Evolutionary conservation across 345 rosid species (phyloP).

Genomic region (Syzygium grande): DNA sequence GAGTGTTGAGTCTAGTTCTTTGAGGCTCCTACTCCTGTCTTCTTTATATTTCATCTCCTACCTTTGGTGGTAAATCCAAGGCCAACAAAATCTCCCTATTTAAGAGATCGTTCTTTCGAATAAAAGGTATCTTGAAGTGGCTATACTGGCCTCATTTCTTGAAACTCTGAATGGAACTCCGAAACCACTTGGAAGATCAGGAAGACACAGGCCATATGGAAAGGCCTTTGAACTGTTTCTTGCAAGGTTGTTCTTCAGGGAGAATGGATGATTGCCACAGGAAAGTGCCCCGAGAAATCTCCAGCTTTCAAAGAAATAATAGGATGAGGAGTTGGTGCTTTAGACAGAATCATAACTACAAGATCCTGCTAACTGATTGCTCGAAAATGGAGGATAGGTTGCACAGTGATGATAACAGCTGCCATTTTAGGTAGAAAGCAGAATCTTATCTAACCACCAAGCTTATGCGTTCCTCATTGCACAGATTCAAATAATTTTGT

Average conservation of each 20-base stretch:
- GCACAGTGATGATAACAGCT: not conserved
- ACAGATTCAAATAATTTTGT: not conserved
- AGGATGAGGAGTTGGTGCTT: not conserved
- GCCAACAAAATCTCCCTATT: not conserved
- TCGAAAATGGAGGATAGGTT: not conserved
- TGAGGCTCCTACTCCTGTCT: not conserved
- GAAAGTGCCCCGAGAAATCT: not conserved
- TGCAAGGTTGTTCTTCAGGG: not conserved
- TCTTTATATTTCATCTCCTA: not conserved
- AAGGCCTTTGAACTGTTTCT: not conserved
- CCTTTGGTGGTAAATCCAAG: not conserved
- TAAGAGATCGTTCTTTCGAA: not conserved
- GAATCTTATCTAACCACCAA: not conserved
- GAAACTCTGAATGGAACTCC: not conserved
- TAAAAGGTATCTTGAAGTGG: not conserved
- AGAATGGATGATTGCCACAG: not conserved
- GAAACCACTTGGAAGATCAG: not conserved
- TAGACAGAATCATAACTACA: not conserved
- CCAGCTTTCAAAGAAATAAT: not conserved
- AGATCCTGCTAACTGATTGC: not conserved
- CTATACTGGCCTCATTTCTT: not conserved
- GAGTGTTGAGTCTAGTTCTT: not conserved
- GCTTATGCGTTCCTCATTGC: not conserved
- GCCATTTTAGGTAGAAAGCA: not conserved
- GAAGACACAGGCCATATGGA: not conserved